Evolutionary conservation across 495 filamentous ascomycete species (phyloP).

Genomic region (Trichocladium antarcticum): DNA sequence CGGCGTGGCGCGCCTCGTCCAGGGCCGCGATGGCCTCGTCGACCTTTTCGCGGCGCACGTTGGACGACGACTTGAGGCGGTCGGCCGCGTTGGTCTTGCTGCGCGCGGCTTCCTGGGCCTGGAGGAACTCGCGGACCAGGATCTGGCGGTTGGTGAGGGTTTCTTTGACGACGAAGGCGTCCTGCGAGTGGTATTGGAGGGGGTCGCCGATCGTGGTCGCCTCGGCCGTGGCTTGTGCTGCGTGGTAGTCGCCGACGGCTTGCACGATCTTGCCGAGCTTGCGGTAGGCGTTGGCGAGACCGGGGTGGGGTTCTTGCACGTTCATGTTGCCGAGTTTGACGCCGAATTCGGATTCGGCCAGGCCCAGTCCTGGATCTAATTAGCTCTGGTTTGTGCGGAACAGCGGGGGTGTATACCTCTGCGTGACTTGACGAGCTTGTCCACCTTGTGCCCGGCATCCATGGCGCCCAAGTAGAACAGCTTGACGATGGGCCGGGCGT

Average conservation of each 20-base stretch:
- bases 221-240: slow-evolving; percentile 94
- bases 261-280: slow-evolving; percentile 92
- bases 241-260: slow-evolving; percentile 85
- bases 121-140: slow-evolving; percentile 83
- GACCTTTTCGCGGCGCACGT: slow-evolving; percentile 82
- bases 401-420: slow-evolving; percentile 52
- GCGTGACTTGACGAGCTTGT: slow-evolving; percentile 82
- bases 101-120: slow-evolving; percentile 70
- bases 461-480: slow-evolving; percentile 90
- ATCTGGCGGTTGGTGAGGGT: slow-evolving; percentile 98
- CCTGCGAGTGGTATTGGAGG: slow-evolving; percentile 86
- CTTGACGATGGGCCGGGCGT: slow-evolving; percentile 84
- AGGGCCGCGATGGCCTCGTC: slow-evolving; percentile 87
- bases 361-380: slow-evolving; percentile 57
- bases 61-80: slow-evolving; percentile 70
- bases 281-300: slow-evolving; percentile 78
- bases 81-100: slow-evolving; percentile 76
- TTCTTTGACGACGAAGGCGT: slow-evolving; percentile 98
- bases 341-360: slow-evolving; percentile 89
- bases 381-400: background rate
- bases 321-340: slow-evolving; percentile 76
- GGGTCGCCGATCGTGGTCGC: slow-evolving; percentile 91
- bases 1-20: slow-evolving; percentile 72
- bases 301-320: slow-evolving; percentile 79
- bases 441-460: slow-evolving; percentile 91